Base-by-base conservation (phyloP, 495 filamentous ascomycete genomes). In the Penicillium lagena region DNA sequence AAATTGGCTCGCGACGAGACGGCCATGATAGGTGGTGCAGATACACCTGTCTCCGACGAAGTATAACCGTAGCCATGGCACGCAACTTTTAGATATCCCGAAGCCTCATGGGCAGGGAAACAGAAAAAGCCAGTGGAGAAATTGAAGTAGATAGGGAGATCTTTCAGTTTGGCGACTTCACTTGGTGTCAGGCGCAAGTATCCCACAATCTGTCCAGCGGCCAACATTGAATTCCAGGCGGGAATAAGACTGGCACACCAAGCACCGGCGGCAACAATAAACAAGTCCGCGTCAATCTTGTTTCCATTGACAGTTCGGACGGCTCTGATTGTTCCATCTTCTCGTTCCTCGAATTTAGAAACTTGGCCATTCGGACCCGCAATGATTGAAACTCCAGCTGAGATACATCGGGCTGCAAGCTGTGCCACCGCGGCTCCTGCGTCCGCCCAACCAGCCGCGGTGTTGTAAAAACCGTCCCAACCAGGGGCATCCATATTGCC, bases 221-320 rank as follows among this genome's bases (percentile, higher is more conserved):
- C 82, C 27, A 79, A 67, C 15, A 77, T 80, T 8, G 83, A 70
- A 2, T 86, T 86, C 30, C 77, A 63, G 0, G 90, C 58, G 52
- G 89, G 80, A 12, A 95, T 56, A 2, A 96, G 63, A 2, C 71
- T 66, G 2, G 76, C 73, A 4, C 84, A 85, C 90, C 89, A 95
- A 1, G 90, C 85, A 11, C 90, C 90, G 0, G 87, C 78, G 0
- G 89, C 87, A n/a, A 90, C 64, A 37, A 95, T 70, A 15, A 82
- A 80, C 3, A 88, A 70, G 13, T 85, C 79, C 0, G 85, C 87
- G 0, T 58, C 56, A 2, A 91, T 41, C n/a, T 52, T 56, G 29
- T 51, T 51, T 1, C 80, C 80, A 37, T 72, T 67, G 0, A 40
- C 39, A 1, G 60, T 60, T 4, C 50, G 38, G 7, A 62, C 59